Evolutionary conservation across 1,139 yeast species (phyloP), one percentile per base, ranked within the genome.

Genomic region (Pichia sorboxylosa): DNA sequence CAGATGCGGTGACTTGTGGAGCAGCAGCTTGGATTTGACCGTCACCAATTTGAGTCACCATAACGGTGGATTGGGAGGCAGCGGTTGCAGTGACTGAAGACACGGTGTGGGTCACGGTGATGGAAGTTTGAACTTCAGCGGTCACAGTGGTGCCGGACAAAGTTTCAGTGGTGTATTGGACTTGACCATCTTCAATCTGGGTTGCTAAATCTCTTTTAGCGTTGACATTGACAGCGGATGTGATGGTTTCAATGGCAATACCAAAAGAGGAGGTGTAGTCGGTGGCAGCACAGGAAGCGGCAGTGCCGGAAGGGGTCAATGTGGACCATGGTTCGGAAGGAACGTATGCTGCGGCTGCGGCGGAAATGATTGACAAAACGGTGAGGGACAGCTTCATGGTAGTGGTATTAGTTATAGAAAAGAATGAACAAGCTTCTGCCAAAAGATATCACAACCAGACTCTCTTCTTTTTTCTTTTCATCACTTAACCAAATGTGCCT

Each of bases 301-400:
- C 13, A 27, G 73, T 58, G 18, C 60, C 64, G 29, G 61, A 42
- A 45, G 87, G 85, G 29, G 83, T 76, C 58, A 77, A 66, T 32
- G 83, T 73, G 23, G 83, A 64, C 73, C 82, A 75, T 47, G 84
- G 74, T 41, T 71, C 76, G 40, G 80, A 54, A 55, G 84, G 77
- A 56, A 73, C 67, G 54, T 66, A 61, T 47, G 82, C 75, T 51
- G 87, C 71, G 54, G 71, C 41, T 37, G 78, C 62, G 29, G 69
- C 44, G 34, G 71, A 58, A 34, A 67, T 61, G 35, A 74, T 48
- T 34, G 71, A 57, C 34, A 68, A 61, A 35, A 74, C 47, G 42
- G 58, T 36, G 26, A 47, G 29, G 25, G 51, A 38, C 43, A 44
- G 44, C 43, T 50, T 48, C 57, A 53, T 52, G 15, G 23, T 27